Conservation (phyloP, 2,329 filamentous ascomycete genomes). For the Teratosphaeria destructans region DNA sequence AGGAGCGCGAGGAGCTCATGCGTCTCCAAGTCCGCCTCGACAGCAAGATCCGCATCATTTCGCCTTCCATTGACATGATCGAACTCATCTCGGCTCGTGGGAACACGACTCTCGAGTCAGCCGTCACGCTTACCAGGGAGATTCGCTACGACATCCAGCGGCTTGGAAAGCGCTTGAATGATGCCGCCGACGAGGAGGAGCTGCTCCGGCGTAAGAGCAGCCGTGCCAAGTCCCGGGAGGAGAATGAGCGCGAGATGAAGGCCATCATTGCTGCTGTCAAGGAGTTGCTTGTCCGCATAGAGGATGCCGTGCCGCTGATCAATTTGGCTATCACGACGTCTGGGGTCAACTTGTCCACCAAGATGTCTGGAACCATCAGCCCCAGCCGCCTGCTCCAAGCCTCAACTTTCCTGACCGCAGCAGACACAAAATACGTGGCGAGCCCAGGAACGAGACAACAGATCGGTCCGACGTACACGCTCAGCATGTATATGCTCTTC, state of each 20-base stretch:
- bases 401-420: slow-evolving; percentile 78
- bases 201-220: slow-evolving; percentile 33
- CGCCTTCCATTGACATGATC: slow-evolving; percentile 83
- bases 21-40: slow-evolving; percentile 64
- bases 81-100: slow-evolving; percentile 72
- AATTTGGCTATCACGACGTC: slow-evolving; percentile 92
- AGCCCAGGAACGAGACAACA: slow-evolving; percentile 54
- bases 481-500: slow-evolving; percentile 95
- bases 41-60: slow-evolving; percentile 85
- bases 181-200: slow-evolving; percentile 56
- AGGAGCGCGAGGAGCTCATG: slow-evolving; percentile 59
- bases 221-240: slow-evolving; percentile 40
- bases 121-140: slow-evolving; percentile 69
- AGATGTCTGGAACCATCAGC: slow-evolving; percentile 71
- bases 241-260: slow-evolving; percentile 55
- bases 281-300: slow-evolving; percentile 64
- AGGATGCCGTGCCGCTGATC: slow-evolving; percentile 82
- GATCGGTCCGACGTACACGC: slow-evolving; percentile 73
- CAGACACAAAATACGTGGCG: slow-evolving; percentile 70
- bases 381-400: slow-evolving; percentile 85
- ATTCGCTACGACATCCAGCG: slow-evolving; percentile 74
- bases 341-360: slow-evolving; percentile 73
- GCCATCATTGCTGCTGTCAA: slow-evolving; percentile 67
- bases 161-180: slow-evolving; percentile 64
- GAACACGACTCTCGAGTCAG: slow-evolving; percentile 75